phyloP scores from a whole-genome alignment of 2,329 filamentous ascomycete genomes.

The Verticillium isaacii region DNA sequence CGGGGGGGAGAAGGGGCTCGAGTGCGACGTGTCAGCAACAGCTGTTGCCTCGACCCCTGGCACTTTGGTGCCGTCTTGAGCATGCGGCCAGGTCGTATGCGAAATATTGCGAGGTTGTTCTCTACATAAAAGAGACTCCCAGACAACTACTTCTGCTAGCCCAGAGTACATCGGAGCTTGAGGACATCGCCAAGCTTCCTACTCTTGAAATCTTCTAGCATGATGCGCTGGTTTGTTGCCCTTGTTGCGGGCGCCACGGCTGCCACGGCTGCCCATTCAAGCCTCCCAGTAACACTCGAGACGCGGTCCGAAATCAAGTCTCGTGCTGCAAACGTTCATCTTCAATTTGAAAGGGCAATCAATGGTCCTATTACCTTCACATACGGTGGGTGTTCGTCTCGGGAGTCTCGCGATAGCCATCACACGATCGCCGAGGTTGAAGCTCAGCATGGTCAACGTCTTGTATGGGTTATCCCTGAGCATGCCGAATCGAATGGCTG shows the following conservation, averaged over 20 bases:
- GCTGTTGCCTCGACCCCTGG: background rate
- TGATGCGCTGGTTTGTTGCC: slow-evolving; percentile 10
- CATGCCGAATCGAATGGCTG: slow-evolving; percentile 24
- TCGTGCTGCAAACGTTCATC: slow-evolving; percentile 27
- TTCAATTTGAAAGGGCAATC: slow-evolving; percentile 11
- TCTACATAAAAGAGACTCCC: background rate
- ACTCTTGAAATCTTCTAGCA: background rate
- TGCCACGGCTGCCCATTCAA: slow-evolving; percentile 6
- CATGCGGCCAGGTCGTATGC: background rate
- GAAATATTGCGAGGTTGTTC: background rate
- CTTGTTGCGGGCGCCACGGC: slow-evolving; percentile 5
- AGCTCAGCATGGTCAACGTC: slow-evolving; percentile 14
- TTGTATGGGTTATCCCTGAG: slow-evolving; percentile 18
- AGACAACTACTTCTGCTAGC: background rate
- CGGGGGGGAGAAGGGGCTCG: background rate
- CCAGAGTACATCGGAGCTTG: background rate
- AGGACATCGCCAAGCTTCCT: background rate
- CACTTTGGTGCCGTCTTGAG: too few species aligned
- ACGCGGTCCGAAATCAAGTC: slow-evolving; percentile 24
- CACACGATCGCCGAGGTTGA: slow-evolving; percentile 14
- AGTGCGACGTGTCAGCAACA: background rate
- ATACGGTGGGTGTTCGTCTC: slow-evolving; percentile 18
- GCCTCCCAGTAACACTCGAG: slow-evolving; percentile 26
- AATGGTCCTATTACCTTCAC: slow-evolving; percentile 15
- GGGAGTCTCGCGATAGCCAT: slow-evolving; percentile 7